These are phyloP conservation scores for Botrytis sinoallii DNA, from an alignment of 2,329 filamentous ascomycete genomes.

Conservation along the genomic window DNA sequence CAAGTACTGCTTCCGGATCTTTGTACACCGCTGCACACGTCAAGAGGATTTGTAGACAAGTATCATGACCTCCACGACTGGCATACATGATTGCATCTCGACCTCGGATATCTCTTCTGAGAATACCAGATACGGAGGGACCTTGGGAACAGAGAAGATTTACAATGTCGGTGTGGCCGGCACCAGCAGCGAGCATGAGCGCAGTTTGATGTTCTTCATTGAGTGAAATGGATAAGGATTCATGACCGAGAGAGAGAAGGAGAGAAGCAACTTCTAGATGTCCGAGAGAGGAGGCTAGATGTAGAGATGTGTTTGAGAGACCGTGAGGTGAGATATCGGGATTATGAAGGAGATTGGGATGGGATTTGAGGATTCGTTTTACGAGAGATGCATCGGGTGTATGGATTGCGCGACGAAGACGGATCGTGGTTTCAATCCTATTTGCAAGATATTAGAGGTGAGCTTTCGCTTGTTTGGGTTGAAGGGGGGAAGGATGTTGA, in stretches of 20 bases:
- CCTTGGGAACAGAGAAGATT: constrained; percentile 65
- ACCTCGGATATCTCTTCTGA: constrained; percentile 62
- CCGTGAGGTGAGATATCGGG: constrained; percentile 63
- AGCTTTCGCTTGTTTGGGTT: not conserved
- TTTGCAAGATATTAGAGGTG: not conserved
- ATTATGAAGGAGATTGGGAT: constrained; percentile 71
- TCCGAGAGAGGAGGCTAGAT: constrained; percentile 74
- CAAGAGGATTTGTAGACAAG: constrained; percentile 61
- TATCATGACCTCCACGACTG: constrained; percentile 58
- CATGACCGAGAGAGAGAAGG: constrained; percentile 66
- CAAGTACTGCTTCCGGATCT: constrained; percentile 39
- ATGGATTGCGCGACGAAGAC: constrained; percentile 78
- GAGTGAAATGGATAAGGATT: constrained; percentile 63
- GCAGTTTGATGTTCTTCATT: constrained; percentile 80
- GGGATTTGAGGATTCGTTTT: constrained; percentile 69
- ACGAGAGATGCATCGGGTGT: constrained; percentile 69
- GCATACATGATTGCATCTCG: constrained; percentile 71
- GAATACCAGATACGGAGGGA: constrained; percentile 40
- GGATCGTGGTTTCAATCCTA: constrained; percentile 74
- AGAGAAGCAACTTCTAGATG: constrained; percentile 68
- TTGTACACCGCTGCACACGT: constrained; percentile 50
- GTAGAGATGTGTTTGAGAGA: constrained; percentile 79
- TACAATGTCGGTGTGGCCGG: constrained; percentile 70
- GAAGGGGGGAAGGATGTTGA: not conserved
- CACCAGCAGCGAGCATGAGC: constrained; percentile 71